Evolutionary conservation across 2,329 filamentous ascomycete genomes (phyloP), one percentile per base, ranked within the genome.

Genomic region (Sporothrix brunneoviolacea): DNA sequence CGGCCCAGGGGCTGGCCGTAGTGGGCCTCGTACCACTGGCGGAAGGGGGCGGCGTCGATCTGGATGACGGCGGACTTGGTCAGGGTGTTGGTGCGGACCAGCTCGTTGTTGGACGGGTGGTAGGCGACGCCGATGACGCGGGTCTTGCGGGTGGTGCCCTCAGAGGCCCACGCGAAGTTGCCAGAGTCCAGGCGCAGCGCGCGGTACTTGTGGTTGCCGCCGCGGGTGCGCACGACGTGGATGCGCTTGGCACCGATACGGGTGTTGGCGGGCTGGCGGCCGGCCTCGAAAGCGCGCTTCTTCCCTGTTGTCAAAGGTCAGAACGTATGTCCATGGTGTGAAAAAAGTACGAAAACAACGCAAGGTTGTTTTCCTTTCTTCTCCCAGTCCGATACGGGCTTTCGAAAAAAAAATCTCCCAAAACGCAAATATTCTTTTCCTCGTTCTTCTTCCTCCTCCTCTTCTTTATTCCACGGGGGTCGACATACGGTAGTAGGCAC

Each of bases 31-130:
- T 95, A 98, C 93, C 93, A 98, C 80, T 97, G 91, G 73, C 93
- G 83, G 88, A 98, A 98, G 64, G 93, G 93, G 59, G 93, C 89
- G 66, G 94, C 93, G 75, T 98, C 93, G 76, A 98, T 80, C 82
- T 98, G 93, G 73, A 98, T 88, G 69, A 98, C 88, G 77, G 93
- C 93, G 70, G 89, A 89, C 80, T 91, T 94, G 82, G 93, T 98
- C 73, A 98, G 83, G 79, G 93, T 97, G 86, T 98, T 98, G 76
- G 93, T 98, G 71, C 93, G 93, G 81, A 98, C 91, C 65, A 98
- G 84, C 80, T 98, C 93, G 89, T 98, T 98, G 91, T 98, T 98
- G 73, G 91, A 96, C 59, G 93, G 94, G 79, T 98, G 94, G 88
- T 90, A 98, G 72, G 85, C 86, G 77, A 98, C 94, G 68, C 80